Evolutionary conservation across 768 basidiomycete species (phyloP), one percentile per base, ranked within the genome.

Genomic region (Panaeolus papilionaceus): DNA sequence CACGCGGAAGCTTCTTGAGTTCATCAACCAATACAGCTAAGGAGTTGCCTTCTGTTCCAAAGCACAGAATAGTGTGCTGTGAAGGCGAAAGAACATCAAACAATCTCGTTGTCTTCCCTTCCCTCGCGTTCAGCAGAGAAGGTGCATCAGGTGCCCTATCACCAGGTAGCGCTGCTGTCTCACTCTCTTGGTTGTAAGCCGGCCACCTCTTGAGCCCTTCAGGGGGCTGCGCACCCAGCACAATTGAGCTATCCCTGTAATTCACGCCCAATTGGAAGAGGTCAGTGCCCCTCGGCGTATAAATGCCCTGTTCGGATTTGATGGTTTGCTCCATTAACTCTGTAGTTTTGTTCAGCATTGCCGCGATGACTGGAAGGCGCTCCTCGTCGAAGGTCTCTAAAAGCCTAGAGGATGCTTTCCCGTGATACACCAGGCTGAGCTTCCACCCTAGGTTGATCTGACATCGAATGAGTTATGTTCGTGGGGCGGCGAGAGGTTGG

Each of bases 261-360:
- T 87, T 87, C 49, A 87, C 76, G 9, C 84, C 85, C 28, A 86
- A 80, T 74, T 84, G 83, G 5, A 83, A 68, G 9, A 74, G 70
- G 16, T 73, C 71, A 2, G 65, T 66, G 20, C 71, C 68, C 9
- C 72, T 68, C 72, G 73, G 74, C 3, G 64, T 61, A 33, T 67
- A 68, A 9, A 23, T 65, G 4, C 44, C 54, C 40, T 61, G n/a
- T 33, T 37, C 47, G 38, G 49, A 64, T 39, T 38, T 42, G 7
- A 71, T 68, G 16, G 69, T 68, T 33, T 63, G 42, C 40, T 77
- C 72, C 11, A 76, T 65, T 7, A 76, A 70, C 23, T 72, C 67
- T 1, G 76, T 76, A 3, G 78, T 77, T 49, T 75, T 73, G 62
- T 77, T 65, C 1, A 81, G 78, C 76, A 81, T 79, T 39, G 78